Percentiles rank a stretch among this genome's conserved stretches.
Evolutionary conservation across 2,329 filamentous ascomycete genomes (phyloP).

Genomic region (Fusarium miscanthi): DNA sequence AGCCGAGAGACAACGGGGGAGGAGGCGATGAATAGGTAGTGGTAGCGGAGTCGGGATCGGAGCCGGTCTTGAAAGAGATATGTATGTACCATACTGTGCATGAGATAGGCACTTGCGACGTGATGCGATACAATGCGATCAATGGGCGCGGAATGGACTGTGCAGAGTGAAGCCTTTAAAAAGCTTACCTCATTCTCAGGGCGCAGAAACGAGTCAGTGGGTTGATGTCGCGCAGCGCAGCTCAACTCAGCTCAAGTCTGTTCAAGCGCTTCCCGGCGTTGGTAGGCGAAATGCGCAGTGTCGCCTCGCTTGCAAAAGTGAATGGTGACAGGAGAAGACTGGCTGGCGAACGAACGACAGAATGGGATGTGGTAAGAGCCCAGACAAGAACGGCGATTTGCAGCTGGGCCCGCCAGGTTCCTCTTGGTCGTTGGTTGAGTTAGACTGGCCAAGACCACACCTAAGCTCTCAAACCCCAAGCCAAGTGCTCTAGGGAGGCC

Average conservation of each 20-base stretch:
- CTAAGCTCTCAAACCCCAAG: constrained; percentile 12
- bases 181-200: constrained; percentile 35
- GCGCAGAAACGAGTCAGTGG: constrained; percentile 20
- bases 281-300: constrained; percentile 23
- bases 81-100: constrained; percentile 13
- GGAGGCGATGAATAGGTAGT: constrained; percentile 24
- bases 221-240: constrained; percentile 21
- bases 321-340: constrained; percentile 11
- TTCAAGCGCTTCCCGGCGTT: constrained; percentile 24
- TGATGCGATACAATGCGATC: constrained; percentile 9
- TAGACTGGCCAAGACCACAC: background rate
- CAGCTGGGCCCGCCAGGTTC: constrained; percentile 18
- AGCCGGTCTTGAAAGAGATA: constrained; percentile 24
- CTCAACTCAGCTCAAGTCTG: background rate
- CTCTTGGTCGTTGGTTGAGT: constrained; percentile 11
- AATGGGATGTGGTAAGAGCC: constrained; percentile 17
- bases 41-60: constrained; percentile 37
- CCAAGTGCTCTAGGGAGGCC: constrained; percentile 15
- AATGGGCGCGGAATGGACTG: constrained; percentile 14
- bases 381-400: constrained; percentile 31
- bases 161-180: background rate
- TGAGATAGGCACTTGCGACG: constrained; percentile 2
- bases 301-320: constrained; percentile 9
- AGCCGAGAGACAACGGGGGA: constrained; percentile 33
- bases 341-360: constrained; percentile 12